Conservation (phyloP, 768 basidiomycete genomes). For the Mycena vulgaris region DNA sequence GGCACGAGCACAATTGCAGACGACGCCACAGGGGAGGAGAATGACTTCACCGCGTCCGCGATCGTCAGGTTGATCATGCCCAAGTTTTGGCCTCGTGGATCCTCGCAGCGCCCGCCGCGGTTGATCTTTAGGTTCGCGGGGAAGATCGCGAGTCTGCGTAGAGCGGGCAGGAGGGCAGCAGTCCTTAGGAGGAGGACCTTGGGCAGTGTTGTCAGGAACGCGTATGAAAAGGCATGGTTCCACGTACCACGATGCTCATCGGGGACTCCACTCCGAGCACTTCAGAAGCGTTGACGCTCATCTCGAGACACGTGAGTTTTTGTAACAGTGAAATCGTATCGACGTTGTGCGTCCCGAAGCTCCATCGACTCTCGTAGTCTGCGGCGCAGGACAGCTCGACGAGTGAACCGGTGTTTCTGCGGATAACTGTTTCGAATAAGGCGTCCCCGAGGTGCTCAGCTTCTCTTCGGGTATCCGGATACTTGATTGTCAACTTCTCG, state of each 20-base stretch:
- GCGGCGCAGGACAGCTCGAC: neutral
- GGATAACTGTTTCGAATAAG: constrained; percentile 8
- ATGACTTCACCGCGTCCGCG: too few species aligned
- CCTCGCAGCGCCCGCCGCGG: too few species aligned
- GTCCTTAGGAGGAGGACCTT: neutral
- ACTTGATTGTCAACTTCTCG: neutral
- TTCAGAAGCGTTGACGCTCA: neutral
- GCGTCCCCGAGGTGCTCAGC: neutral
- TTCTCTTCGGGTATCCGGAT: neutral
- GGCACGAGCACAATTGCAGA: too few species aligned
- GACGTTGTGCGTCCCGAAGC: constrained; percentile 22
- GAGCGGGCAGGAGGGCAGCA: too few species aligned
- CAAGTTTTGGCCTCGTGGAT: too few species aligned
- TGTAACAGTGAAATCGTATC: neutral
- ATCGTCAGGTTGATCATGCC: too few species aligned
- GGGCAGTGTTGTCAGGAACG: too few species aligned
- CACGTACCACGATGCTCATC: constrained; percentile 15
- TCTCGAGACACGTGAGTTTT: neutral
- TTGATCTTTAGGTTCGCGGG: too few species aligned
- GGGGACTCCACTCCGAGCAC: too few species aligned
- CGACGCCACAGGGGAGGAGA: too few species aligned
- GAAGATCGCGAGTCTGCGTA: too few species aligned
- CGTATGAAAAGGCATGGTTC: too few species aligned
- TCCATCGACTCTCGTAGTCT: neutral
- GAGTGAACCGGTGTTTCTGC: constrained; percentile 11